These are phyloP conservation scores for Coemansia sp. DNA, from an alignment of 192 early-diverging fungal genomes.

Conservation along the genomic window DNA sequence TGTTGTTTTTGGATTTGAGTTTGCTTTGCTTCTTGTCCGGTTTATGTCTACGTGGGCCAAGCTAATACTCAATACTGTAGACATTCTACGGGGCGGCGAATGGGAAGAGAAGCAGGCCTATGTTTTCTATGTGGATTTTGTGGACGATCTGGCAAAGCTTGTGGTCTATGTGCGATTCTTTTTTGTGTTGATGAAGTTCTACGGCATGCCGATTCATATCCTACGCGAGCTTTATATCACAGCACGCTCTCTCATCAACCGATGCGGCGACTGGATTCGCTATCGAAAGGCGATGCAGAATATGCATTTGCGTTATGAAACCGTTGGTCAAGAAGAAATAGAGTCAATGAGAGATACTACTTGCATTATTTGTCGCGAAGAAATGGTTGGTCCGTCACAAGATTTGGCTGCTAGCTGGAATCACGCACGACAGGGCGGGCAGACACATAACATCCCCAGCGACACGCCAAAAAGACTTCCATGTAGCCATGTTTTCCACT, in stretches of 20 bases:
- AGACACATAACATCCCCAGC: conserved; percentile 27
- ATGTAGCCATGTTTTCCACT: conserved; percentile 98
- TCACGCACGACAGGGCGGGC: conserved; percentile 18
- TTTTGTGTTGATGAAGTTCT: conserved; percentile 74
- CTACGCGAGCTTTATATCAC: conserved; percentile 96
- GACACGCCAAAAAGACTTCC: conserved; percentile 91
- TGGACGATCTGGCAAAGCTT: conserved; percentile 87
- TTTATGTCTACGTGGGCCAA: conserved; percentile 76
- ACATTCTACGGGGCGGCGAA: conserved; percentile 63
- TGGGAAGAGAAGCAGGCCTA: conserved; percentile 96
- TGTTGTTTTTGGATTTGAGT: conserved; percentile 99
- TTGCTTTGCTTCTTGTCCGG: conserved; percentile 80
- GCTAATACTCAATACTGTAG: conserved; percentile 85
- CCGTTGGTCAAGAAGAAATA: conserved; percentile 83
- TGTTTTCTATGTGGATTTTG: conserved; percentile 87
- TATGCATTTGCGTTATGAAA: conserved; percentile 96
- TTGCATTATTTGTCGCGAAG: conserved; percentile 98
- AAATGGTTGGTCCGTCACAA: conserved; percentile 67
- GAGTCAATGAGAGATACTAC: conserved; percentile 68
- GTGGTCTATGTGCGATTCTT: conserved; percentile 89
- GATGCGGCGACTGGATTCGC: conserved; percentile 84
- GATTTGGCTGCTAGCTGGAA: conserved; percentile 38
- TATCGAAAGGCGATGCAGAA: conserved; percentile 93
- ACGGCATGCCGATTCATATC: conserved; percentile 92
- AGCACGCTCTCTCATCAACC: conserved; percentile 84